Base-by-base conservation (phyloP, 495 filamentous ascomycete species). In the Glarea lozoyensis region DNA sequence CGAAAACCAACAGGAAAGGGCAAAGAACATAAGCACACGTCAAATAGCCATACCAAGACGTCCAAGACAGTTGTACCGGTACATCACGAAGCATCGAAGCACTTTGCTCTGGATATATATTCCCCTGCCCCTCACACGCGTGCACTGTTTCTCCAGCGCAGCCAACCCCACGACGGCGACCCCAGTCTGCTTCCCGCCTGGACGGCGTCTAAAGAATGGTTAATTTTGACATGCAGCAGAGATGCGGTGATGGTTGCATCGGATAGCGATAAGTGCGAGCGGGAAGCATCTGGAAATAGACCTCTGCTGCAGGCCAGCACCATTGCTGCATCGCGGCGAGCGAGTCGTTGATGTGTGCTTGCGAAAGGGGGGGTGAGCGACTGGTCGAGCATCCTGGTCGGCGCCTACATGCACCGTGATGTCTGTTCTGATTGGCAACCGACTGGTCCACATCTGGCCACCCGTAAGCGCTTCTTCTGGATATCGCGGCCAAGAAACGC, bases 391-490 rank as follows among this genome's bases (percentile, higher is more conserved):
- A 20, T 31, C 18, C 23, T 37, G 20, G 38, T 27, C 15, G 32
- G 46, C 46, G 46, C 35, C 17, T 35, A 39, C 19, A 44, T 38
- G 37, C 42, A 40, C 30, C 32, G 47, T 50, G 47, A 45, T 50
- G 19, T 19, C 4, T n/a, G n/a, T n/a, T n/a, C n/a, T n/a, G n/a
- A n/a, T n/a, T n/a, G n/a, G n/a, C n/a, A n/a, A n/a, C n/a, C n/a
- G n/a, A n/a, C n/a, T n/a, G n/a, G n/a, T n/a, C n/a, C n/a, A n/a
- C n/a, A n/a, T n/a, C n/a, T n/a, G n/a, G n/a, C n/a, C n/a, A n/a
- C n/a, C n/a, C n/a, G n/a, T n/a, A n/a, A n/a, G n/a, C n/a, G n/a
- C n/a, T n/a, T n/a, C n/a, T n/a, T n/a, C n/a, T n/a, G n/a, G n/a
- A n/a, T n/a, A n/a, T n/a, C n/a, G n/a, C n/a, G n/a, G n/a, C n/a